These are phyloP conservation scores for Helicocarpus griseus DNA, from an alignment of 2,329 filamentous ascomycete genomes.

Conservation along the genomic window DNA sequence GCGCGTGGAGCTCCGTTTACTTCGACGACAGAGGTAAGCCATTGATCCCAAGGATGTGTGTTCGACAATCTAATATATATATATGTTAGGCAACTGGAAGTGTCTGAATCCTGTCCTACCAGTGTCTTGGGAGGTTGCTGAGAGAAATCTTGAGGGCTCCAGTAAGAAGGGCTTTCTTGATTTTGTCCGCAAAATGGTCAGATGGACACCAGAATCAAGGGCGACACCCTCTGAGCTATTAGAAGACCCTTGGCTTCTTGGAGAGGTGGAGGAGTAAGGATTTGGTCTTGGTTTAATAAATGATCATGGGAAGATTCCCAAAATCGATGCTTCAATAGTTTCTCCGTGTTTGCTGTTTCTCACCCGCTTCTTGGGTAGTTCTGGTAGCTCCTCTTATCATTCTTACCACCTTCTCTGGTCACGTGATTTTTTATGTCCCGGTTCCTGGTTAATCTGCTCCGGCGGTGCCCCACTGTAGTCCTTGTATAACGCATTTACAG, in stretches of 20 bases:
- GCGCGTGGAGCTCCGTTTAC: slow-evolving; percentile 25
- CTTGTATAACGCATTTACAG: no score
- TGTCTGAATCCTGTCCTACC: slow-evolving; percentile 10
- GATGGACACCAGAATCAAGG: slow-evolving; percentile 43
- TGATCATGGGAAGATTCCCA: no score
- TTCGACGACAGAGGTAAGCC: neutral
- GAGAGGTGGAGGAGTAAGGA: no score
- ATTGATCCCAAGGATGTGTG: slow-evolving; percentile 29
- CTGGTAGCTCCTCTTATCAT: no score
- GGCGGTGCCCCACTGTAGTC: no score
- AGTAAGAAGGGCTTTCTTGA: slow-evolving; percentile 8
- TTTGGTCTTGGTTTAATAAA: no score
- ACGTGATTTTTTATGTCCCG: no score
- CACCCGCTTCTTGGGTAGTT: no score
- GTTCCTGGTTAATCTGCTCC: no score
- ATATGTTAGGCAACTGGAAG: slow-evolving; percentile 15
- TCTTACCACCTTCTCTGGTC: no score
- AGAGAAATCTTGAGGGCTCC: slow-evolving; percentile 11
- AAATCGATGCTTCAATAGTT: no score
- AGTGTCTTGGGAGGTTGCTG: slow-evolving; percentile 12
- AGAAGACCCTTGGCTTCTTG: slow-evolving; percentile 7
- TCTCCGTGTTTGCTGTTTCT: no score
- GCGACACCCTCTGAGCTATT: slow-evolving; percentile 6
- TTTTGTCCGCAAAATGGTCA: slow-evolving; percentile 11
- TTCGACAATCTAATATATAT: slow-evolving; percentile 10